Evolutionary conservation across 768 basidiomycete genomes (phyloP), one percentile per base, ranked within the genome.

Genomic region (Boletus rubropictus): DNA sequence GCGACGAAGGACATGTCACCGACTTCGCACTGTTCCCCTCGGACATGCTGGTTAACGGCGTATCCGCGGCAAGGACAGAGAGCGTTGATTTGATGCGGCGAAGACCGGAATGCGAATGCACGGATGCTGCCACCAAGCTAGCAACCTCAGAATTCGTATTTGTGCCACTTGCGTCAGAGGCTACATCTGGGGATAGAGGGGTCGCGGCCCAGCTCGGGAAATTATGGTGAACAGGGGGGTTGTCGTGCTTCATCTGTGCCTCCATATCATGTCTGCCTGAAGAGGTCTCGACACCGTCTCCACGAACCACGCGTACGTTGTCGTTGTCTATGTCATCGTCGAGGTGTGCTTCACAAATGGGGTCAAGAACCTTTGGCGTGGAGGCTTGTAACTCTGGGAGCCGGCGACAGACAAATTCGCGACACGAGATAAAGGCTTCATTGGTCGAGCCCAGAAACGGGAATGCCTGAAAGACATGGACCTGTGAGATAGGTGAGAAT

Each of bases 391-490:
- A 57, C 43, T 73, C 70, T 6, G 81, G 80, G n/a, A 87, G 72
- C 36, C 72, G 67, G 31, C 74, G 70, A 38, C 75, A 74, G 27
- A 86, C 80, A 60, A 89, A 91, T 49, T 81, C 73, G 25, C 78
- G 76, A 64, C 84, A 86, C 5, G 85, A 84, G 41, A 74, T 53
- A 63, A 87, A 88, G 3, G 89, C 81, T 36, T 77, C 77, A n/a
- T 69, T 74, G 22, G 84, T 68, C 3, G 79, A 72, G 8, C 80
- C 74, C 18, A 89, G 72, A 64, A 90, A 95, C 0, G 89, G 87
- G 56, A 89, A 88, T 14, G 82, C 75, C 62, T 95, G 93, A 63
- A 97, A 97, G 11, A 95, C 88, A 56, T 97, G 93, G 11, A 92
- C 77, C 87, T 89, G 55, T 21, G 42, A 46, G 6, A 39, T 31